These are phyloP conservation scores for Heterobasidion occidentale DNA, from an alignment of 1,284 basidiomycete genomes.

Conservation along the genomic window DNA sequence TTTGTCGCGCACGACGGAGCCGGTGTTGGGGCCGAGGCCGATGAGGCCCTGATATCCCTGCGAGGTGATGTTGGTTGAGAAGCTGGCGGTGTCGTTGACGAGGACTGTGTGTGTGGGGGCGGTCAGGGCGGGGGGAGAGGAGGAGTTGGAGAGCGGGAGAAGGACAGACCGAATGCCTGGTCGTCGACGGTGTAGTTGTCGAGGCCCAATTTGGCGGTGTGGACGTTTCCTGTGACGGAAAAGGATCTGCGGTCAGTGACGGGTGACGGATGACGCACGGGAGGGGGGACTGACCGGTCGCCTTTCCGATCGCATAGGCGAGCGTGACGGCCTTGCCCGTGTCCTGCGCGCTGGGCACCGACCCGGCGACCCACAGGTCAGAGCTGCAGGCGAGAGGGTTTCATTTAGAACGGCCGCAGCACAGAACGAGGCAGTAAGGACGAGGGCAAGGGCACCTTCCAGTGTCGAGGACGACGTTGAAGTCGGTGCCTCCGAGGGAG, in stretches of 20 bases:
- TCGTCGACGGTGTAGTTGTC: slow-evolving; percentile 42
- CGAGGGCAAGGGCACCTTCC: slow-evolving; percentile 40
- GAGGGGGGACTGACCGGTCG: slow-evolving; percentile 28
- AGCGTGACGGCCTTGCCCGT: slow-evolving; percentile 36
- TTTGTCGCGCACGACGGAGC: slow-evolving; percentile 19
- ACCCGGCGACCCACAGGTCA: slow-evolving; percentile 52
- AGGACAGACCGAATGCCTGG: slow-evolving; percentile 57
- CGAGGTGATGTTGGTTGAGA: slow-evolving; percentile 17
- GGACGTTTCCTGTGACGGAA: slow-evolving; percentile 35
- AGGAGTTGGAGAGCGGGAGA: not conserved
- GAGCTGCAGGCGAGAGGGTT: slow-evolving; percentile 26
- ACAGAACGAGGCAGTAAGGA: not conserved
- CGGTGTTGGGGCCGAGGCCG: slow-evolving; percentile 30
- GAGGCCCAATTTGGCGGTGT: slow-evolving; percentile 44
- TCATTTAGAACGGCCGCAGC: slow-evolving; percentile 6
- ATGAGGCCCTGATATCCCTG: slow-evolving; percentile 25
- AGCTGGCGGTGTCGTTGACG: slow-evolving; percentile 1
- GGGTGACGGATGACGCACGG: not conserved
- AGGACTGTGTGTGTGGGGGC: too few species aligned
- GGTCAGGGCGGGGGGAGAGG: not conserved
- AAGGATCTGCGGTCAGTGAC: not conserved
- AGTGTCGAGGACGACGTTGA: slow-evolving; percentile 53
- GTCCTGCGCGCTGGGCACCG: slow-evolving; percentile 31
- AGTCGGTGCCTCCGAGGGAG: slow-evolving; percentile 38
- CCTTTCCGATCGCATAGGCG: slow-evolving; percentile 42